These are phyloP conservation scores for Aspergillus cejpii DNA, from an alignment of 2,329 filamentous ascomycete species.

Conservation along the genomic window DNA sequence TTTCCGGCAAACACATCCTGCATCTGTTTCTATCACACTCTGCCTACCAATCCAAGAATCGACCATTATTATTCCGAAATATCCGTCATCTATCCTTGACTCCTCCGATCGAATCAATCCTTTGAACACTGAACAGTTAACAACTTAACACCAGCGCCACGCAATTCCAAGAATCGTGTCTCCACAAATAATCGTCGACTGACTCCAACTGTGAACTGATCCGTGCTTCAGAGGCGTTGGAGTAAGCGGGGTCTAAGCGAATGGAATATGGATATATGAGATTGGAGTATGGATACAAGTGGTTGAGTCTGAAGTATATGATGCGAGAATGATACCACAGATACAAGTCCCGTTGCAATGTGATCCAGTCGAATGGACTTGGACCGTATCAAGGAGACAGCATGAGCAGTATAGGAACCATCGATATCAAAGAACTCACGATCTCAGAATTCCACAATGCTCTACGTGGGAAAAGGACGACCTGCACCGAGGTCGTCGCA, in stretches of 20 bases:
- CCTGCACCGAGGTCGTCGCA: slow-evolving; percentile 50
- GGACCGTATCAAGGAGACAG: neutral
- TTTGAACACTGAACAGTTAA: too few species aligned
- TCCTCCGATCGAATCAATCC: too few species aligned
- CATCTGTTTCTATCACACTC: too few species aligned
- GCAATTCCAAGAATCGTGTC: neutral
- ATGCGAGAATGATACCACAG: too few species aligned
- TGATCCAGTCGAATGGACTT: neutral
- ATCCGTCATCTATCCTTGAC: too few species aligned
- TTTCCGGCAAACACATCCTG: too few species aligned
- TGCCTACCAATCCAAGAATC: too few species aligned
- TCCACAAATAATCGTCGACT: neutral
- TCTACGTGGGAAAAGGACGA: slow-evolving; percentile 48
- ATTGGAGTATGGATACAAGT: too few species aligned
- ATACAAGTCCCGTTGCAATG: too few species aligned
- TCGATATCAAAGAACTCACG: slow-evolving; percentile 49
- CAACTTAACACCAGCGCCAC: neutral
- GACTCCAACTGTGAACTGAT: neutral
- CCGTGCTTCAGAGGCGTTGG: neutral
- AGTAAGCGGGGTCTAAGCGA: neutral
- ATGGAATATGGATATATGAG: neutral
- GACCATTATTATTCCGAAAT: too few species aligned
- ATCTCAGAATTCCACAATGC: slow-evolving; percentile 52
- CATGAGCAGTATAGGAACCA: neutral
- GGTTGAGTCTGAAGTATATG: too few species aligned